Evolutionary conservation across 148 eudicot genomes (phyloP), one percentile per base, ranked within the genome.

Genomic region (Rhododendron kiyosumense): DNA sequence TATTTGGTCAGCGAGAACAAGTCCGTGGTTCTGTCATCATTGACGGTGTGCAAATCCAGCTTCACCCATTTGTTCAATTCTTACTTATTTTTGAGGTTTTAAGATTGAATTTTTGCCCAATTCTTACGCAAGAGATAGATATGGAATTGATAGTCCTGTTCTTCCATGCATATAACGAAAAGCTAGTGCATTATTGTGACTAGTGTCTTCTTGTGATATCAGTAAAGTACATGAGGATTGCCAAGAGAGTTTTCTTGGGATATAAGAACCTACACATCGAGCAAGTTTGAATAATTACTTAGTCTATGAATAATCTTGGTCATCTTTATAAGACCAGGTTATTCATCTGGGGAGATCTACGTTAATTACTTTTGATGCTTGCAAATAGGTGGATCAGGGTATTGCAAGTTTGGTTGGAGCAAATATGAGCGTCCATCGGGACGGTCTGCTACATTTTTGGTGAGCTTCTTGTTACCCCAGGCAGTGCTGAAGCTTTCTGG

Each of bases 401-500:
- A 96, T 90, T 94, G 98, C 92, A 96, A 96, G 89, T 96, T 88
- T 86, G 98, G 98, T 17, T 96, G 98, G 99, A 96, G 98, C 95
- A 94, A 94, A 90, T 93, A 91, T 87, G 85, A 59, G 28, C 74
- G 89, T 54, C 99, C 99, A 63, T 96, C 95, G 59, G 98, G 95
- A 18, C 89, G 90, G 67, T 91, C 94, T 18, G 95, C 99, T 49
- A 94, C 99, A 65, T 96, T 96, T 90, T 84, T 93, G 96, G 98
- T 93, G 65, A 90, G 93, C 87, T 86, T 75, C 83, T 63, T 28
- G 20, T 45, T 48, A 79, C 13, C 14, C 82, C 52, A 13, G 82
- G 59, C 38, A 28, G n/a, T 28, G 4, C 17, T 12, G 61, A 79
- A 49, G 82, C 74, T 75, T 22, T 75, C 26, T 8, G 69, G 38